Conservation (phyloP, 257 asterid genomes). For the Nicotiana sylvestris region DNA sequence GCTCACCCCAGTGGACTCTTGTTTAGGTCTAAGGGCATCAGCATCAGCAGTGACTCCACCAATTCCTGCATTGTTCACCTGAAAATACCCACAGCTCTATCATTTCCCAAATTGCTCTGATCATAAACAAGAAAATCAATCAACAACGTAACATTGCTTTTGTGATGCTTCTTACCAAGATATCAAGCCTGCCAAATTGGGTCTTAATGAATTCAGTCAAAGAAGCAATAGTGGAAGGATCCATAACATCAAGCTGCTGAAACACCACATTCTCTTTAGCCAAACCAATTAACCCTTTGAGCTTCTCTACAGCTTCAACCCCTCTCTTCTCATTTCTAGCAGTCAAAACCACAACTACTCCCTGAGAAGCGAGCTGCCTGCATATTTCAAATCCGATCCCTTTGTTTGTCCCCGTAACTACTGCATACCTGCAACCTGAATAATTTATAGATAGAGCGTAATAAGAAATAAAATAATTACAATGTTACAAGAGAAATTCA, state of each 20-base stretch:
- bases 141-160: background rate
- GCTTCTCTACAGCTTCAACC: slow-evolving; percentile 42
- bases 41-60: slow-evolving; percentile 30
- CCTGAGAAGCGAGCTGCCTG: slow-evolving; percentile 44
- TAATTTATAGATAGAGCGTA: background rate
- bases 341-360: slow-evolving; percentile 42
- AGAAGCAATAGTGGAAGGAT: slow-evolving; percentile 28
- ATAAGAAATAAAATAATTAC: background rate
- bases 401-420: slow-evolving; percentile 56
- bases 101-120: background rate
- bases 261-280: slow-evolving; percentile 25
- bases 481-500: background rate
- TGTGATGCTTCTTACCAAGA: slow-evolving; percentile 13
- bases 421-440: slow-evolving; percentile 47
- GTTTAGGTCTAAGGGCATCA: slow-evolving; percentile 2
- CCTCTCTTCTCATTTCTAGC: slow-evolving; percentile 54
- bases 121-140: background rate
- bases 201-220: slow-evolving; percentile 37
- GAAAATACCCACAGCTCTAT: background rate
- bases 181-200: slow-evolving; percentile 23
- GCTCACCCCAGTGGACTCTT: slow-evolving; percentile 6
- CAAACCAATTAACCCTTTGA: slow-evolving; percentile 19
- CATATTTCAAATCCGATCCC: slow-evolving; percentile 60
- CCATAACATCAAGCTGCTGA: slow-evolving; percentile 54
- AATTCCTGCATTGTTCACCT: slow-evolving; percentile 57